phyloP scores from a whole-genome alignment of 306 rosid species.

The Vigna angularis region DNA sequence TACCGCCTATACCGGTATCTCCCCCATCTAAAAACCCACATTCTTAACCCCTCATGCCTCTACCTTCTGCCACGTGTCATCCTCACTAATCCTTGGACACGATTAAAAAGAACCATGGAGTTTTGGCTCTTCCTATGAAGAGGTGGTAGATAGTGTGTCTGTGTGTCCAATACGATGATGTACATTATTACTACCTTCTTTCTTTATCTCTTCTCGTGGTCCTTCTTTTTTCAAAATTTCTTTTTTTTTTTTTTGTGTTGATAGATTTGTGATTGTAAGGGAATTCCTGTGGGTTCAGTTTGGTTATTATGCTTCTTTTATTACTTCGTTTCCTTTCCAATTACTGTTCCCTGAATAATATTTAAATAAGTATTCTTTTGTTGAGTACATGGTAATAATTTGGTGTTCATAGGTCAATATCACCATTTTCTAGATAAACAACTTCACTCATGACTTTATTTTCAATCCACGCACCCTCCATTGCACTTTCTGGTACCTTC shows the following conservation, averaged over 20 bases:
- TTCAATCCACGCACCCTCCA: slow-evolving; percentile 8
- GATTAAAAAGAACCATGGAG: neutral
- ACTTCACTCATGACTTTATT: neutral
- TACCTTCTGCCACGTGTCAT: slow-evolving; percentile 61
- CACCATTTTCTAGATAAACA: neutral
- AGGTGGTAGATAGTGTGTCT: neutral
- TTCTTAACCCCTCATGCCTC: slow-evolving; percentile 53
- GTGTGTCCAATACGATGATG: slow-evolving; percentile 22
- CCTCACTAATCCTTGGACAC: slow-evolving; percentile 32
- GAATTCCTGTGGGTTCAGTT: slow-evolving; percentile 2
- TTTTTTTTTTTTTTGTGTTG: neutral
- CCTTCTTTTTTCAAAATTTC: slow-evolving; percentile 24
- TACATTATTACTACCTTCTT: slow-evolving; percentile 36
- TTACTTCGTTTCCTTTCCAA: neutral
- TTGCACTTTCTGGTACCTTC: slow-evolving; percentile 9
- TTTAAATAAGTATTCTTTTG: neutral
- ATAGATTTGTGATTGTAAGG: neutral
- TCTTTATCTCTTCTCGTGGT: slow-evolving; percentile 44
- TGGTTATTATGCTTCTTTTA: neutral
- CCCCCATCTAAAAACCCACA: slow-evolving; percentile 37
- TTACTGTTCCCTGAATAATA: neutral
- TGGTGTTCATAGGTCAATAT: slow-evolving; percentile 8
- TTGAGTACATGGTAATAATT: slow-evolving; percentile 11
- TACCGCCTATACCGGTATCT: slow-evolving; percentile 54
- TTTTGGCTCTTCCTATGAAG: slow-evolving; percentile 37